Conservation (phyloP, 2,329 filamentous ascomycete genomes). For the Fusarium sp. region DNA sequence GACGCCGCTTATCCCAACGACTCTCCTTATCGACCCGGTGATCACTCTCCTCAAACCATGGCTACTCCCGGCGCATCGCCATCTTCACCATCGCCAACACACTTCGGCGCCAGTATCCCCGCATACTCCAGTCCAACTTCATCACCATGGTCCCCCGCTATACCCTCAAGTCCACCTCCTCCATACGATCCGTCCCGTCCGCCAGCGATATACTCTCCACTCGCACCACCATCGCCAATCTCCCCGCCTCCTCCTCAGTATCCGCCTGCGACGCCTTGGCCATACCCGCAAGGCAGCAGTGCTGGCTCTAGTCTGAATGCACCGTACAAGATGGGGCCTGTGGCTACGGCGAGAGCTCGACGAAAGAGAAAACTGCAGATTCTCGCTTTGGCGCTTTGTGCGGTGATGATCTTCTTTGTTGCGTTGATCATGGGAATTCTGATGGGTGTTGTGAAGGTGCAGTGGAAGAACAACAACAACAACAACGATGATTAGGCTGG, state of each 20-base stretch:
- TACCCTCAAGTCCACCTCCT: constrained; percentile 39
- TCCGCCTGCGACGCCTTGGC: constrained; percentile 31
- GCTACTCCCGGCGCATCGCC: constrained; percentile 7
- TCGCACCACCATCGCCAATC: constrained; percentile 15
- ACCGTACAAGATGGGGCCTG: constrained; percentile 36
- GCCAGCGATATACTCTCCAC: constrained; percentile 40
- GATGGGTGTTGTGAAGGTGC: constrained; percentile 40
- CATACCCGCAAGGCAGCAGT: constrained; percentile 27
- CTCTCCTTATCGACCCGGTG: constrained; percentile 39
- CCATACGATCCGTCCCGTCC: constrained; percentile 42
- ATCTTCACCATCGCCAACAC: constrained; percentile 2
- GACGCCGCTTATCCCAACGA: constrained; percentile 46
- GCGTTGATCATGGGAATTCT: constrained; percentile 41
- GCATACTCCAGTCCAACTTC: constrained; percentile 13
- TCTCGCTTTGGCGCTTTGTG: constrained; percentile 32
- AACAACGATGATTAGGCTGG: constrained; percentile 10
- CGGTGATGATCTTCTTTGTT: constrained; percentile 37
- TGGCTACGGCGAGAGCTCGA: constrained; percentile 33
- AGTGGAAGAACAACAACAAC: constrained; percentile 22
- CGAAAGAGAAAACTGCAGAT: constrained; percentile 35
- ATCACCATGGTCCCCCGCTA: constrained; percentile 29
- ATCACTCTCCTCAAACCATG: constrained; percentile 14
- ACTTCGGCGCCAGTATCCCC: constrained; percentile 14
- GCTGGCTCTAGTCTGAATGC: constrained; percentile 27
- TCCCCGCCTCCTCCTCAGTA: constrained; percentile 25